Conservation (phyloP, 306 rosid genomes). For the Quercus robur region DNA sequence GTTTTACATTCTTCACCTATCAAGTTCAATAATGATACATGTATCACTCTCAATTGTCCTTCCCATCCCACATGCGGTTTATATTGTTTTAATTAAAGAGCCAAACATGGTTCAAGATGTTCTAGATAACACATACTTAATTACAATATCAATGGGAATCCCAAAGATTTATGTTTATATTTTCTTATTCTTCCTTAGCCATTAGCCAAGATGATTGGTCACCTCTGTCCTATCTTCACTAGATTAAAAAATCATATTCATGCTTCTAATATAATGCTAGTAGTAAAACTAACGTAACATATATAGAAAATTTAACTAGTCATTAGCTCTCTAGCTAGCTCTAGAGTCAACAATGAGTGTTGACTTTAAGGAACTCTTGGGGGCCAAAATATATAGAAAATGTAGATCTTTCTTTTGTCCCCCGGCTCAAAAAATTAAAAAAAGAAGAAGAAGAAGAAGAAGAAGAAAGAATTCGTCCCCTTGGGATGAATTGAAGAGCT, state of each 20-base stretch:
- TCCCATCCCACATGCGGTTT: neutral
- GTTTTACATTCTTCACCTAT: slow-evolving; percentile 33
- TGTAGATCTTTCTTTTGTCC: neutral
- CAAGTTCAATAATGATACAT: slow-evolving; percentile 39
- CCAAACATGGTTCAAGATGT: slow-evolving; percentile 29
- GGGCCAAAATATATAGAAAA: slow-evolving; percentile 19
- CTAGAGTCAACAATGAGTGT: slow-evolving; percentile 11
- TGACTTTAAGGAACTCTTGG: neutral
- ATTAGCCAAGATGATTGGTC: neutral
- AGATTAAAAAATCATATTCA: neutral
- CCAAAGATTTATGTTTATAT: neutral
- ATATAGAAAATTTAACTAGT: neutral
- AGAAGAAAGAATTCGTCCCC: slow-evolving; percentile 20
- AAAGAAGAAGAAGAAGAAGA: no score
- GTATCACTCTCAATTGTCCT: slow-evolving; percentile 34
- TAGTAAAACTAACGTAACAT: neutral
- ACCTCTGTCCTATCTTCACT: neutral
- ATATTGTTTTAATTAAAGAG: neutral
- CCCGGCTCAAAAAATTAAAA: neutral
- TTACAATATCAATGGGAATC: neutral
- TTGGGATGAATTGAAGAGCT: slow-evolving; percentile 42
- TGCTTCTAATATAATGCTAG: neutral
- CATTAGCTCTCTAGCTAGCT: neutral
- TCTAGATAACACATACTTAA: slow-evolving; percentile 7
- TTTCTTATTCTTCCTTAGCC: neutral